Evolutionary conservation across 2,329 filamentous ascomycete species (phyloP), one percentile per base, ranked within the genome.

Genomic region (Pseudocercospora cruenta): DNA sequence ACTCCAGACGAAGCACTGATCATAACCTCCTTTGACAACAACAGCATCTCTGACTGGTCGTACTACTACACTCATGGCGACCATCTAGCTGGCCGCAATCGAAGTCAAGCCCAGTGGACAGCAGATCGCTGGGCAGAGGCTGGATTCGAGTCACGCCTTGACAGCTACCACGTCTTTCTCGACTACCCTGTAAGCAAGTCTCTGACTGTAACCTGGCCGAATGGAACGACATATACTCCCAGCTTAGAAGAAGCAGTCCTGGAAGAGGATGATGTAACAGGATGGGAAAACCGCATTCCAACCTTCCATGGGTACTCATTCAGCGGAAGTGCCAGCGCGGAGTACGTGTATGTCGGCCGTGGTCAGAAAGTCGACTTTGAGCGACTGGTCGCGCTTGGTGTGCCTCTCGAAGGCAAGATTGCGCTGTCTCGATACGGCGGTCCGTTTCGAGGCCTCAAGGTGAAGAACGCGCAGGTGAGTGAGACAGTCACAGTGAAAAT

Each of bases 171-270:
- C 67, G 75, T 81, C 9, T 83, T 80, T 68, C 72, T 82, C 68
- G 82, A 83, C 67, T 83, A 83, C 58, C 82, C 82, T 2, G 72
- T 78, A 43, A 77, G 77, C 51, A 80, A 82, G 62, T 76, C 81
- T 1, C 67, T 83, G 62, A 78, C 77, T 60, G 80, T 62, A 75
- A 81, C 68, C 75, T 78, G 71, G 69, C 16, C 62, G 87, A 84
- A 71, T 92, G 92, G 90, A 82, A 88, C 71, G 85, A 90, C 72
- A 91, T 90, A 81, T 91, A 91, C 8, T 80, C 93, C 47, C 77
- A 80, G 62, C 16, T 64, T 75, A n/a, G 70, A 72, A 31, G 73
- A 75, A 49, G 71, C 69, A 57, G 65, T 73, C 3, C 64, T 75
- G 8, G 58, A 69, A 6, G 71, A 72, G 54, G 73, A 75, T 36